Evolutionary conservation across 441 rosid species (phyloP).

Genomic region (Gossypium gossypioides): DNA sequence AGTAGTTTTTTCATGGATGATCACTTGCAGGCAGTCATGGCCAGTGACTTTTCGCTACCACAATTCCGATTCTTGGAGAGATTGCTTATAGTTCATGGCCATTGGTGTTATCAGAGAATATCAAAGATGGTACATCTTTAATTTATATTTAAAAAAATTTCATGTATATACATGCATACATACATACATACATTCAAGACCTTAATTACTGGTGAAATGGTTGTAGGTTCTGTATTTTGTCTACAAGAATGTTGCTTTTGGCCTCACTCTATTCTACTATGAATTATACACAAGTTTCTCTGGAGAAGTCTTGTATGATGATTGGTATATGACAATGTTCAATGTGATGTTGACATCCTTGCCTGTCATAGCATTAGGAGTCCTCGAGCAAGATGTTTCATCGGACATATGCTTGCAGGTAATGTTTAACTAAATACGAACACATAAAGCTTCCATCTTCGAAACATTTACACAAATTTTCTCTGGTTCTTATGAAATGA

Average conservation of each 20-base stretch:
- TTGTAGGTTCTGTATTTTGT: conserved; percentile 54
- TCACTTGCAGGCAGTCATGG: conserved; percentile 61
- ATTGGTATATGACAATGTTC: conserved; percentile 59
- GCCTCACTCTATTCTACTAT: conserved; percentile 68
- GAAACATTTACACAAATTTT: not conserved
- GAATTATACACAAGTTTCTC: conserved; percentile 58
- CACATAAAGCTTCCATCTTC: not conserved
- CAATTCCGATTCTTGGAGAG: conserved; percentile 59
- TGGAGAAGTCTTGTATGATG: conserved; percentile 51
- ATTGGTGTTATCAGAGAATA: conserved; percentile 70
- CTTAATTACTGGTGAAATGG: not conserved
- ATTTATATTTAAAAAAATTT: not conserved
- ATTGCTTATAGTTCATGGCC: conserved; percentile 59
- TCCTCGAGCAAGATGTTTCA: conserved; percentile 65
- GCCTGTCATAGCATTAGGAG: conserved; percentile 67
- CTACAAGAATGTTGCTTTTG: conserved; percentile 71
- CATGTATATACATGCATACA: not conserved
- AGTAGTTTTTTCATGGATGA: not conserved
- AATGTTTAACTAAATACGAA: not conserved
- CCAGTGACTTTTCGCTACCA: conserved; percentile 59
- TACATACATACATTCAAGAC: not conserved
- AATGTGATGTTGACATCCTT: conserved; percentile 61
- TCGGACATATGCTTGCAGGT: conserved; percentile 66
- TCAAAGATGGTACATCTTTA: conserved; percentile 43
- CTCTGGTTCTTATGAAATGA: conserved; percentile 5